These are phyloP conservation scores for Coemansia sp. DNA, from an alignment of 192 early-diverging fungal genomes.

Conservation along the genomic window DNA sequence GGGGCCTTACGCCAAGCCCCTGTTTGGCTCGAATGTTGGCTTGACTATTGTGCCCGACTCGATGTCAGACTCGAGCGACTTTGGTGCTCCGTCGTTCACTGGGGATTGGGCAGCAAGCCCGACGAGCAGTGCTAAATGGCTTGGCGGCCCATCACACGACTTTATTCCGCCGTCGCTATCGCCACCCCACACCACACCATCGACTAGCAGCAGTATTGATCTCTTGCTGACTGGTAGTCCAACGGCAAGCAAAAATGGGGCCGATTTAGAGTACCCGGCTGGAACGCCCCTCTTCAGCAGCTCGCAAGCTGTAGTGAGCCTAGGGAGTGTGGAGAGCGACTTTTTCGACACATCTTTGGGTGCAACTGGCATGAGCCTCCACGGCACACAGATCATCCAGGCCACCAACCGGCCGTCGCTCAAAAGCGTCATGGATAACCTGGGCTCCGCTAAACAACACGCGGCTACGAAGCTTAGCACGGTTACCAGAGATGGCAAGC, in stretches of 20 bases:
- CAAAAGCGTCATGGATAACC: constrained; percentile 26
- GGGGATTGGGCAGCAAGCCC: constrained; percentile 8
- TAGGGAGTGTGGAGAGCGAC: neutral
- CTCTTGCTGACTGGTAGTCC: constrained; percentile 3
- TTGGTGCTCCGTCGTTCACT: constrained; percentile 7
- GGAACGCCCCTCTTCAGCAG: constrained; percentile 30
- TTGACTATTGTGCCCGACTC: constrained; percentile 23
- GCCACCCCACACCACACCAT: constrained; percentile 2
- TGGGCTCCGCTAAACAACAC: neutral
- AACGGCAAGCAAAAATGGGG: no score
- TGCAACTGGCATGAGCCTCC: neutral
- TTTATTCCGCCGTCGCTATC: constrained; percentile 22
- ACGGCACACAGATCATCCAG: neutral
- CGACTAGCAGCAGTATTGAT: constrained; percentile 2
- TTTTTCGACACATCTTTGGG: neutral
- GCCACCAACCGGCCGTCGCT: constrained; percentile 27
- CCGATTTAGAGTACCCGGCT: constrained; percentile 15
- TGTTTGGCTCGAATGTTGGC: constrained; percentile 36
- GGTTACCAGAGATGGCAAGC: constrained; percentile 26
- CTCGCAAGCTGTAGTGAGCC: neutral
- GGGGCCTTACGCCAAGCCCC: constrained; percentile 25
- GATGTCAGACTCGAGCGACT: neutral
- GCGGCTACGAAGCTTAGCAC: constrained; percentile 23
- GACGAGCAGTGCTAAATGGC: constrained; percentile 9
- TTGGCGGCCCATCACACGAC: constrained; percentile 6